Conservation (phyloP, 2,329 filamentous ascomycete genomes). For the Penicillium vulpinum region DNA sequence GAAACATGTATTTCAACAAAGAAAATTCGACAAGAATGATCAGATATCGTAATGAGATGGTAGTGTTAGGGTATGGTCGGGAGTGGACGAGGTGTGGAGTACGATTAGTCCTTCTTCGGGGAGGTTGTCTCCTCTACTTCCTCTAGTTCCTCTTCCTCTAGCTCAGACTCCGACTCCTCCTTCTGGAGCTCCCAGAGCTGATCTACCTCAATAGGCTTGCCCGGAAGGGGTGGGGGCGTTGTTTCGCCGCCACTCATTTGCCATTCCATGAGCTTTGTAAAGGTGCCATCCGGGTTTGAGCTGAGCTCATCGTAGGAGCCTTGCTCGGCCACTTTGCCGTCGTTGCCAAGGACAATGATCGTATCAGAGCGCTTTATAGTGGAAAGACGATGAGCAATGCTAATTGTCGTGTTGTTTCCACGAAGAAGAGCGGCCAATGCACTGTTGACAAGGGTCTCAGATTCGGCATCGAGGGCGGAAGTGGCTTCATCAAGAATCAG, state of each 20-base stretch:
- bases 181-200: conserved; percentile 52
- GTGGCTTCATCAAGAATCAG: conserved; percentile 96
- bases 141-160: conserved; percentile 31
- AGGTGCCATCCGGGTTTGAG: conserved; percentile 73
- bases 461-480: conserved; percentile 92
- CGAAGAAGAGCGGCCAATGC: conserved; percentile 77
- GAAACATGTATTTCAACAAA: background rate
- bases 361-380: conserved; percentile 95
- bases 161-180: conserved; percentile 39
- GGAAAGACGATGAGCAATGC: conserved; percentile 90
- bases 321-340: conserved; percentile 87
- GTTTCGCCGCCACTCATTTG: conserved; percentile 84
- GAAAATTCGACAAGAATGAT: background rate
- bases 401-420: conserved; percentile 93
- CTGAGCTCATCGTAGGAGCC: conserved; percentile 80
- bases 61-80: background rate
- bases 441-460: conserved; percentile 92
- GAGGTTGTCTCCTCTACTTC: conserved; percentile 24
- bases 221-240: conserved; percentile 28
- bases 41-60: background rate
- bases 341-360: conserved; percentile 84
- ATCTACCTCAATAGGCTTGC: conserved; percentile 45
- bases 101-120: conserved; percentile 21
- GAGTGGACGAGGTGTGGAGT: background rate
- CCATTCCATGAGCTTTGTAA: conserved; percentile 97